Evolutionary conservation across 1,284 basidiomycete genomes (phyloP), one percentile per base, ranked within the genome.

Genomic region (Rugosomyces carneus): DNA sequence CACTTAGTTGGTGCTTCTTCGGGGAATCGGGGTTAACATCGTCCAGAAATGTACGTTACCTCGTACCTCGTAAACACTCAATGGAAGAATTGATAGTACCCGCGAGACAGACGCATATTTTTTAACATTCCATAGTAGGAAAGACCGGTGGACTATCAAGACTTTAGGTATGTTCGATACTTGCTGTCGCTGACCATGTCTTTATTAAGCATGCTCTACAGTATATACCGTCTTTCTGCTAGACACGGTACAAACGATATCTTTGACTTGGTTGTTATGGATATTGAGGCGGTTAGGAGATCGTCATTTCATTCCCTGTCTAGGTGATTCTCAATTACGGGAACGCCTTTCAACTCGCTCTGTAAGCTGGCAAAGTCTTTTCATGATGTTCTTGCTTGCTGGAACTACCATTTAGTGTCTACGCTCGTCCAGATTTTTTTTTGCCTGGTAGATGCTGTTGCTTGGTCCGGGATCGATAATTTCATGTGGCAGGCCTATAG

Each of bases 361-460:
- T 9, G 40, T 41, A 32, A 19, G 40, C 6, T 9, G 3, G 24
- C 26, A 29, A 29, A 29, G 13, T 9, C 10, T 29, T 13, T 4
- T 20, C 11, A 4, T 2, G 6, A 8, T n/a, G 5, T 31, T 15
- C 5, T n/a, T n/a, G 13, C n/a, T 34, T 16, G 31, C 15, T n/a
- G 20, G 24, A 5, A 5, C 18, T 24, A 21, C n/a, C 4, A n/a
- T 16, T 29, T 5, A 47, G 45, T 47, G 2, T 36, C 45, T 16
- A 11, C 26, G 18, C 15, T 47, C 3, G 45, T 47, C 20, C 40
- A 47, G 16, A n/a, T 11, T 38, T 2, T 47, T 42, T 21, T 47
- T 47, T 20, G 45, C 45, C 10, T 47, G 45, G 45, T 47, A 19
- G 35, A 40, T 42, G 18, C 19, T 16, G 19, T 24, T 13, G 11